These are phyloP conservation scores for Aureobasidium sp. DNA, from an alignment of 2,329 filamentous ascomycete genomes.

Conservation along the genomic window DNA sequence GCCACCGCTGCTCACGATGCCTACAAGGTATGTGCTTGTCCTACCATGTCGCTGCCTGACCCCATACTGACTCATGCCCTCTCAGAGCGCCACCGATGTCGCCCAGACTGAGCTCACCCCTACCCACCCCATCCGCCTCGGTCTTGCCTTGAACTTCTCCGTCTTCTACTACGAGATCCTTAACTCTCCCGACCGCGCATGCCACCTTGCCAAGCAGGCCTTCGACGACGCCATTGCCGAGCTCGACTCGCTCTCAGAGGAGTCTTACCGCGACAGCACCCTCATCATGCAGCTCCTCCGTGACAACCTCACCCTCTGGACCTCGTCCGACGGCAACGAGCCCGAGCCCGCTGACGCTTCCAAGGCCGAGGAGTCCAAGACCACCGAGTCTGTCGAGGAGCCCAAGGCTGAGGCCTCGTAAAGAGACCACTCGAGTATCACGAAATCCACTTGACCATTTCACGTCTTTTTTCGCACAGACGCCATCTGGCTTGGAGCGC, in stretches of 20 bases:
- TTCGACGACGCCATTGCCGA: conserved; percentile 98
- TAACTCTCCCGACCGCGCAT: conserved; percentile 94
- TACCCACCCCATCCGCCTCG: conserved; percentile 95
- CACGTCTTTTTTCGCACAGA: conserved; percentile 12
- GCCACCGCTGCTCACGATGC: conserved; percentile 85
- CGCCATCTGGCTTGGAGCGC: conserved; percentile 12
- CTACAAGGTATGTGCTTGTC: conserved; percentile 66
- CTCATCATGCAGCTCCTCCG: conserved; percentile 99
- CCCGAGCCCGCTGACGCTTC: conserved; percentile 57
- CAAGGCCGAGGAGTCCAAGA: conserved; percentile 50
- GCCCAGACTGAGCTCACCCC: conserved; percentile 96
- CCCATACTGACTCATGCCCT: neutral
- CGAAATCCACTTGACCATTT: conserved; percentile 12
- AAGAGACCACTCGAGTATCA: conserved; percentile 1
- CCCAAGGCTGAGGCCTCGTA: conserved; percentile 10
- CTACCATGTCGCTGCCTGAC: neutral
- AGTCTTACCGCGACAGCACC: conserved; percentile 98
- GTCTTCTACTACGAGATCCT: conserved; percentile 99
- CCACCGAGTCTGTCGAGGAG: conserved; percentile 28
- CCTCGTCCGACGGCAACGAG: conserved; percentile 82
- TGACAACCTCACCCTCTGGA: conserved; percentile 98
- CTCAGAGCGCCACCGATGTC: conserved; percentile 89
- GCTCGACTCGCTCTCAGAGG: conserved; percentile 94
- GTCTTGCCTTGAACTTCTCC: conserved; percentile 97
- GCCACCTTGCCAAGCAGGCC: conserved; percentile 97